Evolutionary conservation across 139 green algal genomes (phyloP).

Genomic region (Volvox africanus): DNA sequence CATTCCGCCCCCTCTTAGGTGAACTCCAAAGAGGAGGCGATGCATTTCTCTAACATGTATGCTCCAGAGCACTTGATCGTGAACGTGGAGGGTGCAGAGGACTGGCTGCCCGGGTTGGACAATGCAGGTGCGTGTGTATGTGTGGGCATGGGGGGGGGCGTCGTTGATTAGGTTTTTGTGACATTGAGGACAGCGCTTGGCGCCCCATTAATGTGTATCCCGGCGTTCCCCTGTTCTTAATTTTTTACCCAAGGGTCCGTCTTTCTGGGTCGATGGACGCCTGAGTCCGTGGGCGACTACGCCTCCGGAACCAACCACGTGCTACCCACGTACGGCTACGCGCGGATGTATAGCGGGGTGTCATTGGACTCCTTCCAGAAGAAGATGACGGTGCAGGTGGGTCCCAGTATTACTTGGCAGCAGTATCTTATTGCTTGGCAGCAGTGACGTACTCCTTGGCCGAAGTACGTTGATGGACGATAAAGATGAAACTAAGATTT

Average conservation of each 20-base stretch:
- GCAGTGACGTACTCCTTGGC: no score
- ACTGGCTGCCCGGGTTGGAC: conserved; percentile 86
- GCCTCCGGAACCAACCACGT: conserved; percentile 98
- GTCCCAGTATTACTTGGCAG: background rate
- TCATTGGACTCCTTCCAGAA: conserved; percentile 96
- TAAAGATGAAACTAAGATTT: no score
- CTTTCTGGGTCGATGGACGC: conserved; percentile 95
- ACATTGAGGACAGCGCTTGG: no score
- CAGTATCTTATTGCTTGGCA: no score
- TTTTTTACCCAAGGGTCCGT: conserved; percentile 74
- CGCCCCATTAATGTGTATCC: background rate
- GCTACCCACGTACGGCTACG: conserved; percentile 98
- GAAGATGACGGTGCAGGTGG: conserved; percentile 95
- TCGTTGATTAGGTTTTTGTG: no score
- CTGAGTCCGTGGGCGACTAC: conserved; percentile 98
- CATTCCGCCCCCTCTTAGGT: conserved; percentile 45
- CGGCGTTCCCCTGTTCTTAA: background rate
- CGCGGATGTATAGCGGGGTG: conserved; percentile 98
- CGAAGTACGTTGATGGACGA: no score
- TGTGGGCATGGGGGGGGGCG: no score
- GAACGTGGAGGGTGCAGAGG: conserved; percentile 91
- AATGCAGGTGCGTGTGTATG: conserved; percentile 74
- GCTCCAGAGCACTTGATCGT: conserved; percentile 99
- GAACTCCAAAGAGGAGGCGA: conserved; percentile 77
- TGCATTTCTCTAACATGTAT: conserved; percentile 93